Evolutionary conservation across 1,284 basidiomycete species (phyloP), one percentile per base, ranked within the genome.

Genomic region (Ceratobasidium sp.): DNA sequence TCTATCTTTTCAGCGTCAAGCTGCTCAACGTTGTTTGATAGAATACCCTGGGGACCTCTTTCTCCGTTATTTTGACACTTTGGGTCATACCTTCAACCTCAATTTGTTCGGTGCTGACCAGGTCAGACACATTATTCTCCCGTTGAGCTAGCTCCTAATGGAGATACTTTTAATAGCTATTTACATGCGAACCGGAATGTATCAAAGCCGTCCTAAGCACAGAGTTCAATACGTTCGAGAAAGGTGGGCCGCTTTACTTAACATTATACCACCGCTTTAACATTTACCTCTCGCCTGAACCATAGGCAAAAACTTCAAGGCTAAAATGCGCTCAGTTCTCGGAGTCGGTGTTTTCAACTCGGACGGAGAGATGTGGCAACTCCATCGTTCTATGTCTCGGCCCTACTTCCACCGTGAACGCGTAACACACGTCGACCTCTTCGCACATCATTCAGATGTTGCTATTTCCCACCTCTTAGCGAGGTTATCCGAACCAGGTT

Each of bases 191-290:
- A 90, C 59, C 89, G 47, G 90, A 75, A 54, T 69, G 91, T 76
- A 82, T 84, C 73, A 90, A 91, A 78, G 88, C 85, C 76, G 82
- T 90, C n/a, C 80, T 89, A 1, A 83, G 89, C 0, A 90, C 89
- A 1, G 89, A 90, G 0, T 91, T 91, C 76, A 81, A 83, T 54
- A 81, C 86, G 58, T 91, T 91, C 76, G 89, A 87, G 87, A 83
- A 88, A 78, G 90, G 90, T 16, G 79, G 81, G 26, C 80, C 28
- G 44, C 23, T 43, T 14, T 35, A 16, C 59, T 35, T 30, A 59
- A 13, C 23, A 11, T 23, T 11, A 59, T 73, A 38, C 26, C 4
- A 43, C 26, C 50, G 9, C 54, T 26, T 38, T 26, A 26, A 46
- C 16, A n/a, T 43, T 11, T 18, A 52, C 50, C 43, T 46, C 47